Evolutionary conservation across 2,329 filamentous ascomycete genomes (phyloP), one percentile per base, ranked within the genome.

Genomic region (Pestalotiopsis sp.): DNA sequence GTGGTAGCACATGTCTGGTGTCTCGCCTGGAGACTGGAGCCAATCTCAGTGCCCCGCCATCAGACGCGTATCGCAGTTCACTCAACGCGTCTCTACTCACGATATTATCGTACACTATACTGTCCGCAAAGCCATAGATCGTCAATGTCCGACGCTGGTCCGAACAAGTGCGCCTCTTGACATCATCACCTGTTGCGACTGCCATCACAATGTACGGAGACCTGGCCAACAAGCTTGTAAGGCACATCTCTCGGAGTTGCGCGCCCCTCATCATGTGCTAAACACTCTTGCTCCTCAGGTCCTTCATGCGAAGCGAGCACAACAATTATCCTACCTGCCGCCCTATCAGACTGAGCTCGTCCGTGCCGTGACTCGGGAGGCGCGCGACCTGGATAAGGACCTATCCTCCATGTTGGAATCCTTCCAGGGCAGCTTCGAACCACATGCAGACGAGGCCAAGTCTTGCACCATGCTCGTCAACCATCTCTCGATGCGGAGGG

Each of bases 321-420:
- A 96, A 80, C 92, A 93, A 71, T 88, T 99, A 67, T 83, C 90
- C 39, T 90, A 97, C 78, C 88, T 99, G 2, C 96, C 96, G 0
- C 91, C 94, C 3, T 98, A 98, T 78, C 94, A 97, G 80, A 91
- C 94, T 35, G 96, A 98, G 77, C 87, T 97, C 58, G 93, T 98
- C 66, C 94, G 94, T 67, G 88, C 89, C 22, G 92, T 97, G 62
- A 92, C 94, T 2, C 91, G 94, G 74, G 96, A 99, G 85, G 94
- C 98, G 24, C 92, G 94, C 74, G 95, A 98, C 73, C 87, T 99
- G 9, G 92, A 98, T 79, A 93, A 92, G 77, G 94, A 98, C 80
- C 91, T 95, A 39, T 85, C 88, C 52, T 88, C 88, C 66, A 89
- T 97, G 35, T 88, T 98, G 39, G 91, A 93, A 67, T 92, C 93